Evolutionary conservation across 257 asterid genomes (phyloP), one percentile per base, ranked within the genome.

Genomic region (Asclepias syriaca): DNA sequence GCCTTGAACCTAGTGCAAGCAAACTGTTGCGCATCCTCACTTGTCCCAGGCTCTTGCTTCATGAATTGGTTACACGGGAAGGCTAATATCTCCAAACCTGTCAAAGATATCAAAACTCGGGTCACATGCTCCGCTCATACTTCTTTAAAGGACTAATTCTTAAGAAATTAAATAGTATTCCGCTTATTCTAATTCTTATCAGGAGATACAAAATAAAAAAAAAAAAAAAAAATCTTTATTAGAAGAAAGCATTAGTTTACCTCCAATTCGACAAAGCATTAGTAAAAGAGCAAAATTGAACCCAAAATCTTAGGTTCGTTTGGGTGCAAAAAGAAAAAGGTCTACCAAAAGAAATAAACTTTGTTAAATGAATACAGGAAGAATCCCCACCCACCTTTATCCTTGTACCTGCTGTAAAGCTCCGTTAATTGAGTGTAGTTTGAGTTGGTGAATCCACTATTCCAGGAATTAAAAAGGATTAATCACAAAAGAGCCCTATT

Each of bases 61-160:
- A 90, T 72, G 87, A 93, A 93, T 72, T 93, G 98, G 65, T 90
- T 93, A 85, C 97, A 90, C 0, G 98, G 98, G 65, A 90, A 93
- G 22, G 96, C 98, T 88, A 90, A 80, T 77, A 93, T 83, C 85
- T 89, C 96, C 27, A 93, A 89, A 55, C 88, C 97, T 91, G 72
- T 65, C n/a, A 79, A 75, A 1, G 40, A 66, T 59, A 3, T 4
- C 24, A 73, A 57, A 19, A 3, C 8, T 72, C 7, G 12, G 48
- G 48, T 43, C 48, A 43, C 1, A 43, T 9, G 2, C 8, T 5
- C 45, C 45, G 45, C 45, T 40, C 0, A 2, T 24, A 24, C 27
- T 24, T 24, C 27, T 24, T 24, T 24, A 24, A 24, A 24, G 27
- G 27, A 24, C 27, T 24, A 24, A 24, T 24, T 24, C 27, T 24